phyloP scores from a whole-genome alignment of 2,329 filamentous ascomycete species.

The Ilyonectria sp. region DNA sequence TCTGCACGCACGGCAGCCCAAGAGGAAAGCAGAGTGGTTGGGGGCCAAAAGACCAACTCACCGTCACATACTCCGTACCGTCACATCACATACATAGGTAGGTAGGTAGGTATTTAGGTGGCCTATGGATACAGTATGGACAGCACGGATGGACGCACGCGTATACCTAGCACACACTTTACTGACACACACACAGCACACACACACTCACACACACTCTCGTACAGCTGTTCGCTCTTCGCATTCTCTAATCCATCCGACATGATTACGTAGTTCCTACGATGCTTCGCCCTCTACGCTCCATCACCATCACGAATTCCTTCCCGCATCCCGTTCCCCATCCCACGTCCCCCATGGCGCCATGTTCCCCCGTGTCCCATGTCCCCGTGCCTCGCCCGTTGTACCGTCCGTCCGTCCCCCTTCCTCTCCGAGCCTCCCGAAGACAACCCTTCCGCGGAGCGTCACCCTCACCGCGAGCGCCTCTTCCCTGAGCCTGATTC shows the following conservation, averaged over 20 bases:
- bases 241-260: background rate
- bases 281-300: background rate
- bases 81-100: background rate
- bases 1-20: background rate
- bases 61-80: background rate
- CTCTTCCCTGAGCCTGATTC: background rate
- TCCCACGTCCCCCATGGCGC: background rate
- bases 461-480: background rate
- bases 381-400: background rate
- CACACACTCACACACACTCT: background rate
- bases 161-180: background rate
- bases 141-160: background rate
- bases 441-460: background rate
- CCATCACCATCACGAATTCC: background rate
- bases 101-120: too few relatives aligned
- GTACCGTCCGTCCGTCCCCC: background rate
- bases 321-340: background rate
- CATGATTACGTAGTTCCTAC: constrained; percentile 3
- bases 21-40: background rate
- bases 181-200: background rate
- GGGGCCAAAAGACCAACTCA: background rate
- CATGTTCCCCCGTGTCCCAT: background rate
- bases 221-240: background rate
- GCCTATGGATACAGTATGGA: background rate
- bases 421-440: constrained; percentile 3